These are phyloP conservation scores for Kitagawia praeruptora DNA, from an alignment of 129 eudicot species.

Conservation along the genomic window DNA sequence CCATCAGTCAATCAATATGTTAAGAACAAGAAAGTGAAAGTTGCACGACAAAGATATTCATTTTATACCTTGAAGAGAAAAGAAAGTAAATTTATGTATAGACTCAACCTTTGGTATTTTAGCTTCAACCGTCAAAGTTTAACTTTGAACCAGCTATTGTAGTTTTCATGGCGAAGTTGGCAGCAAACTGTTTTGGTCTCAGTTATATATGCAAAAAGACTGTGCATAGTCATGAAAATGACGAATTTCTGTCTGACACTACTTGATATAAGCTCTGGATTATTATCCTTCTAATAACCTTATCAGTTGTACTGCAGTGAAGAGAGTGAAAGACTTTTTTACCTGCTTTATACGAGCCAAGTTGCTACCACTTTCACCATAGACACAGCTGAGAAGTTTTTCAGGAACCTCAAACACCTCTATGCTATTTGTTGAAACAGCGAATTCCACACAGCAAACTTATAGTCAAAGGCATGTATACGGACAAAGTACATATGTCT, in stretches of 20 bases:
- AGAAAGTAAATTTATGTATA: neutral
- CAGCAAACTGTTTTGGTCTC: neutral
- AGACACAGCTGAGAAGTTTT: slow-evolving; percentile 15
- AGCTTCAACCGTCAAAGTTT: neutral
- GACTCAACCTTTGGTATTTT: neutral
- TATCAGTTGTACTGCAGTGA: neutral
- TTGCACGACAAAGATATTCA: neutral
- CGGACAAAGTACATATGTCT: neutral
- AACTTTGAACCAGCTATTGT: neutral
- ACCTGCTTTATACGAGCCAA: slow-evolving; percentile 32
- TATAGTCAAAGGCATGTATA: neutral
- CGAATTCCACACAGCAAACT: slow-evolving; percentile 12
- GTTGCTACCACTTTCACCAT: slow-evolving; percentile 39
- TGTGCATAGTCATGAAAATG: neutral
- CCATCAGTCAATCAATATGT: neutral
- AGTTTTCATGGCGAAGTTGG: neutral
- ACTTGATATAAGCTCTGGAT: neutral
- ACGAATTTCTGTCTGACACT: neutral
- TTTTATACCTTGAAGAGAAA: neutral
- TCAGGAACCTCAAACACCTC: slow-evolving; percentile 26
- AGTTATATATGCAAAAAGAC: neutral
- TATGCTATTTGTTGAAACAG: slow-evolving; percentile 15
- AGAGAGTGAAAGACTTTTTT: neutral
- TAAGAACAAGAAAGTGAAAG: neutral
- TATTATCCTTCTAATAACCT: neutral